Percentiles rank a stretch among this genome's conserved stretches.
Conservation (phyloP, 257 asterid species). For the Solanum etuberosum region DNA sequence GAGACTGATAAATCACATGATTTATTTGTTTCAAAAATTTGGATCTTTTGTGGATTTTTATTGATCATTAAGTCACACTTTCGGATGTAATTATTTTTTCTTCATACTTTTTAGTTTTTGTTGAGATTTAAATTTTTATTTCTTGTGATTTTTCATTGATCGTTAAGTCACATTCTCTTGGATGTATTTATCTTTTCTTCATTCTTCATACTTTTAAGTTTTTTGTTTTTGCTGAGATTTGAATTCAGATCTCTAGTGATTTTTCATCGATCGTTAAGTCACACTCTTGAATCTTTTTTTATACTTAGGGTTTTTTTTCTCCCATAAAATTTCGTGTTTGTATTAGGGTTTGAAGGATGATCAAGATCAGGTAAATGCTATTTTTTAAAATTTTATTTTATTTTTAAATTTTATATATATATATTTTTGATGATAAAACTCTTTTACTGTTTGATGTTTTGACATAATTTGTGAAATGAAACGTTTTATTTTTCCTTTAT, state of each 20-base stretch:
- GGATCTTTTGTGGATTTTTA: background rate
- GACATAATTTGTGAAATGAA: background rate
- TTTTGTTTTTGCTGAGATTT: background rate
- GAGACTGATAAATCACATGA: background rate
- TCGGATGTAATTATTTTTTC: fast-evolving
- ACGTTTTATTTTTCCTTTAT: background rate
- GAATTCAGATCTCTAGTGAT: background rate
- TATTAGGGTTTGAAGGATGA: background rate
- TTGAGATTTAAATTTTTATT: background rate
- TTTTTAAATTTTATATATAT: too few relatives aligned
- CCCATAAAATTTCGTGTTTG: too few relatives aligned
- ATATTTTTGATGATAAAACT: background rate
- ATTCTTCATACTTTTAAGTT: too few relatives aligned
- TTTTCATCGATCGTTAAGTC: background rate
- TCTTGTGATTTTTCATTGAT: background rate
- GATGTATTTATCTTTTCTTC: background rate
- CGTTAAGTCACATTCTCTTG: background rate
- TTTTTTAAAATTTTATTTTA: background rate
- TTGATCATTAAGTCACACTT: background rate
- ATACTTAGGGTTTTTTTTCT: too few relatives aligned
- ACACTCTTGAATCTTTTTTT: background rate
- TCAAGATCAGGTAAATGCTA: background rate
- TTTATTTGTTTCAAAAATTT: background rate
- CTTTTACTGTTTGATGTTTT: background rate
- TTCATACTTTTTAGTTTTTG: background rate